Conservation (phyloP, 2,329 filamentous ascomycete genomes). For the Elsinoe necatrix region DNA sequence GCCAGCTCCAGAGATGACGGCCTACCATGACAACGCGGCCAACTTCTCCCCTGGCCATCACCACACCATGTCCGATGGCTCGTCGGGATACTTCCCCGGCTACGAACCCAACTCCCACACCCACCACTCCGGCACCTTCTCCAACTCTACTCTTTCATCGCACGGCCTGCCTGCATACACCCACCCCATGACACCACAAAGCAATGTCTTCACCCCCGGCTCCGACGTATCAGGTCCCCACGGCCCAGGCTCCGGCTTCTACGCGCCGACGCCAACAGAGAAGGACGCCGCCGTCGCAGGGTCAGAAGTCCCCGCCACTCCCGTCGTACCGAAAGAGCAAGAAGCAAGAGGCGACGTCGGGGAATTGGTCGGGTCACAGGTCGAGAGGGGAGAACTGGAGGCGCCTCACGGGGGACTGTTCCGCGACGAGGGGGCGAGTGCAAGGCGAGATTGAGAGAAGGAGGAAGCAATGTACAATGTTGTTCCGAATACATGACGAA, state of each 20-base stretch:
- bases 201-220: slow-evolving; percentile 3
- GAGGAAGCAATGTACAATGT: background rate
- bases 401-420: background rate
- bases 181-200: slow-evolving; percentile 5
- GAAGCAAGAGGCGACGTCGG: background rate
- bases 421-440: background rate
- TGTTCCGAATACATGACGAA: background rate
- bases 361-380: background rate
- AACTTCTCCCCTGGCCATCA: background rate
- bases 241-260: slow-evolving; percentile 4
- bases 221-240: background rate
- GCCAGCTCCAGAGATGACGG: slow-evolving; percentile 1
- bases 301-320: background rate
- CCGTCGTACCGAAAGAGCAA: background rate
- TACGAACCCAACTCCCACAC: background rate
- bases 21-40: slow-evolving; percentile 6
- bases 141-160: background rate
- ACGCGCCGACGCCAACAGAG: slow-evolving; percentile 10
- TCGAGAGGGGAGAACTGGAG: background rate
- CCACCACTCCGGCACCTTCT: slow-evolving; percentile 3
- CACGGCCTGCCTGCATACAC: background rate
- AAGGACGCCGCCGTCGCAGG: background rate
- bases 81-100: background rate
- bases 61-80: background rate
- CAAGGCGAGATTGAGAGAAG: background rate